Base-by-base conservation (phyloP, 495 filamentous ascomycete species). In the Neurospora pannonica region DNA sequence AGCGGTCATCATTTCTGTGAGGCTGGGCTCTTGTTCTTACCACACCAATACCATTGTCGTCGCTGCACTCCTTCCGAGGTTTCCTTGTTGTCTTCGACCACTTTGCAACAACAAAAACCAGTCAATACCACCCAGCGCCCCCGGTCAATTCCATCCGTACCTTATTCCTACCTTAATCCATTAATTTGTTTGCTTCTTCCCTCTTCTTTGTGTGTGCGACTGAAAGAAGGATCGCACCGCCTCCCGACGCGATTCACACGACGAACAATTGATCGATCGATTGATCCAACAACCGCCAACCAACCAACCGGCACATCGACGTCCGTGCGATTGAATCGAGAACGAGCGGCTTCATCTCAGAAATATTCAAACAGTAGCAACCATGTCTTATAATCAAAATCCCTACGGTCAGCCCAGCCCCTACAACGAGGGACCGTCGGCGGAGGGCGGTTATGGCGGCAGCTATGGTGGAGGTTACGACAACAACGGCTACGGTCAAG, bases 391-490 rank as follows among this genome's bases (percentile, higher is more conserved):
- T 79, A 81, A 85, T 74, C 54, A 67, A 67, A 76, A 77, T 36
- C 79, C 80, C 70, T 81, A 82, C 76, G 54, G 54, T 19, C 76
- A 79, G 73, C 75, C 73, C 73, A 82, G 80, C 74, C 83, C 81
- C 39, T 87, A 87, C 77, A 80, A 81, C 43, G 82, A 86, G 76
- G 83, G 78, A 37, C 83, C 87, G 3, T 37, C 74, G 39, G 82
- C 81, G 40, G 84, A 86, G 76, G 80, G 81, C 72, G 88, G 88
- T 28, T 88, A 89, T 71, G 85, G 82, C 24, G 13, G 71, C 37
- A 38, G 37, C 24, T 62, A 62, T 67, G 54, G 54, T 67, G 54
- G 54, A 67, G 54, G 54, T 34, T 67, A 67, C 15, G 54, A 67
- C 54, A 36, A 67, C 46, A 70, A 73, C 19, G 72, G 71, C 54